Conservation (phyloP, 768 basidiomycete species). For the Boletus barrowsii region DNA sequence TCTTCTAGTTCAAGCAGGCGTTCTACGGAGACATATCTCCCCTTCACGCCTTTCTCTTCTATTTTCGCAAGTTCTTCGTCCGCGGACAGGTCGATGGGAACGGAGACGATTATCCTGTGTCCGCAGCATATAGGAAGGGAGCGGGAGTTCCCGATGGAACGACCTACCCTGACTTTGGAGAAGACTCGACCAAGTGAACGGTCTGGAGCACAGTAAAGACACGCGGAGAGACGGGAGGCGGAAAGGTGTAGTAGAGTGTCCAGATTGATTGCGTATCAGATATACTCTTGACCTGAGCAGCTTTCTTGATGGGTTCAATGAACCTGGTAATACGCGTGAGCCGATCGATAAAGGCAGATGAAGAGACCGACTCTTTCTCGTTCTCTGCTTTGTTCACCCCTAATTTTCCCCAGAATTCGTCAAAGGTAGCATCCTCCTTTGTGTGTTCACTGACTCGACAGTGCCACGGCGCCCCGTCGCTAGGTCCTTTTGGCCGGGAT, state of each 20-base stretch:
- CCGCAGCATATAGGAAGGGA: neutral
- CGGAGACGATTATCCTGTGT: constrained; percentile 45
- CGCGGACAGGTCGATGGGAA: constrained; percentile 63
- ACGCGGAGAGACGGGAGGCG: constrained; percentile 66
- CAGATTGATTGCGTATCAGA: constrained; percentile 66
- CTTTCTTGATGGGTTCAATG: constrained; percentile 62
- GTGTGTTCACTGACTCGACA: constrained; percentile 65
- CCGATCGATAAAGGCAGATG: neutral
- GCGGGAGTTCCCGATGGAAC: neutral
- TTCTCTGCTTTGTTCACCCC: constrained; percentile 64
- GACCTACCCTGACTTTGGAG: constrained; percentile 60
- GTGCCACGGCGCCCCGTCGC: constrained; percentile 64
- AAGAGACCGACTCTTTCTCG: constrained; percentile 57
- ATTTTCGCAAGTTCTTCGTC: constrained; percentile 56
- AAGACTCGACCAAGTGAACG: constrained; percentile 45
- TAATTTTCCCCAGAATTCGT: constrained; percentile 68
- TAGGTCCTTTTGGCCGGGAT: constrained; percentile 47
- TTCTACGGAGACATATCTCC: constrained; percentile 70
- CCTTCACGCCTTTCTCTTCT: constrained; percentile 63
- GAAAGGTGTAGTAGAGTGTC: constrained; percentile 71
- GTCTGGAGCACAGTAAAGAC: constrained; percentile 75
- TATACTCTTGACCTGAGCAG: constrained; percentile 56
- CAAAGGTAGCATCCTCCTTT: constrained; percentile 65
- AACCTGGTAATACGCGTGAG: constrained; percentile 42
- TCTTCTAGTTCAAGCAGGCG: constrained; percentile 57